Evolutionary conservation across 2,329 filamentous ascomycete species (phyloP).

Genomic region (Fusarium albidum): DNA sequence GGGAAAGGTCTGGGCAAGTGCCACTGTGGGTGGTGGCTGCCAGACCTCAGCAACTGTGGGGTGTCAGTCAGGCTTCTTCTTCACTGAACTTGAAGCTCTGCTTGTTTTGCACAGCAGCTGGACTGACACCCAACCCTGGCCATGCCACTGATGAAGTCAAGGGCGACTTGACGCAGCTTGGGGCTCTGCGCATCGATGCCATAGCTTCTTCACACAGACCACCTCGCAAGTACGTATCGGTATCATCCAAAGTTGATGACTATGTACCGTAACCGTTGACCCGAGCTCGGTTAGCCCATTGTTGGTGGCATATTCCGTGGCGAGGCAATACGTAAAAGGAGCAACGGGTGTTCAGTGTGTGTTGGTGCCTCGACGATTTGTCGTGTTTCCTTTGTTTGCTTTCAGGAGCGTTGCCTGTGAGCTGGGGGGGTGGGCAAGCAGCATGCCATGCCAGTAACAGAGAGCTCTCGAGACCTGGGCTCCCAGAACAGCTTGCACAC

Average conservation of each 20-base stretch:
- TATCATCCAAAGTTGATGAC: neutral
- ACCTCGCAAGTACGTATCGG: neutral
- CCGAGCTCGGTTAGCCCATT: conserved; percentile 9
- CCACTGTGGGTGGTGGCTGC: conserved; percentile 19
- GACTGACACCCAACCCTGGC: conserved; percentile 6
- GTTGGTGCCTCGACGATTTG: conserved; percentile 1
- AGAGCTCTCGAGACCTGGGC: neutral
- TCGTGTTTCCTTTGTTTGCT: conserved; percentile 22
- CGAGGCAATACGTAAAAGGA: too few relatives aligned
- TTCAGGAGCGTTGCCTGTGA: too few relatives aligned
- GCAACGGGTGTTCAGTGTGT: conserved; percentile 1
- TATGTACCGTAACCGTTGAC: conserved; percentile 15
- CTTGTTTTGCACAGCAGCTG: neutral
- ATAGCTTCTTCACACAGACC: conserved; percentile 4
- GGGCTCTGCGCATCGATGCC: neutral
- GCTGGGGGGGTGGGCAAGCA: neutral
- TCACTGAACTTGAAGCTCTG: neutral
- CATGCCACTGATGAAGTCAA: neutral
- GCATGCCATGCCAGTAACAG: conserved; percentile 10
- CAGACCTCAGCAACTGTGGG: conserved; percentile 1
- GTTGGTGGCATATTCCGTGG: conserved; percentile 4
- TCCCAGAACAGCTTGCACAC: neutral
- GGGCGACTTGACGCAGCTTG: conserved; percentile 1
- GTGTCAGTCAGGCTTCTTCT: neutral
- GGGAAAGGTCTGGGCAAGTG: conserved; percentile 5